These are phyloP conservation scores for Kwoniella europaea DNA, from an alignment of 768 basidiomycete species.

Conservation along the genomic window DNA sequence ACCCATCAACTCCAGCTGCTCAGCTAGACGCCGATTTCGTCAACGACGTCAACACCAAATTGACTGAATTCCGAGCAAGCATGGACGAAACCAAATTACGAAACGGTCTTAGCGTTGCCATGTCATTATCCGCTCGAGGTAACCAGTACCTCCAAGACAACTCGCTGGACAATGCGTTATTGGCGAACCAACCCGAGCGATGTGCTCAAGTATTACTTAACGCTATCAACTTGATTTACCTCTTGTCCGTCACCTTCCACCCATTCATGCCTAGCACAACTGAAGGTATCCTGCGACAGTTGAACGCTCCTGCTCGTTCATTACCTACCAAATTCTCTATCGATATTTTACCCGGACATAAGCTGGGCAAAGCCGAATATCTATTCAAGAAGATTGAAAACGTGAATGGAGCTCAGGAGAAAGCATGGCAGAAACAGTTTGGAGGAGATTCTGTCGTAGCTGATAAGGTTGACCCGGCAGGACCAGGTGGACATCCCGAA, in stretches of 20 bases:
- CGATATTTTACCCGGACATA: conserved; percentile 86
- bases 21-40: conserved; percentile 71
- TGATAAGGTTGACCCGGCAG: conserved; percentile 45
- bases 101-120: conserved; percentile 81
- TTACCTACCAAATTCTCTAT: conserved; percentile 73
- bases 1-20: conserved; percentile 58
- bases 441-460: conserved; percentile 64
- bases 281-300: conserved; percentile 76
- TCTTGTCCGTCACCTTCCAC: conserved; percentile 79
- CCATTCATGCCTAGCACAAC: conserved; percentile 97
- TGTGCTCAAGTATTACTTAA: conserved; percentile 89
- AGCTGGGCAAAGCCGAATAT: conserved; percentile 81
- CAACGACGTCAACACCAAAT: conserved; percentile 73
- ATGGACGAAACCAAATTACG: conserved; percentile 94
- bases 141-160: conserved; percentile 95
- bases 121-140: conserved; percentile 84
- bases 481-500: conserved; percentile 59
- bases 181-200: conserved; percentile 76
- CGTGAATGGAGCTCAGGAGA: conserved; percentile 61
- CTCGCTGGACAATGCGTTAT: conserved; percentile 85
- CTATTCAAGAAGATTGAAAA: conserved; percentile 95
- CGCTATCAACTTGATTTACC: conserved; percentile 90
- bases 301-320: conserved; percentile 83
- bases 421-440: conserved; percentile 78
- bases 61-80: conserved; percentile 78